Evolutionary conservation across 257 asterid species (phyloP), one percentile per base, ranked within the genome.

Genomic region (Hygrophila difformis): DNA sequence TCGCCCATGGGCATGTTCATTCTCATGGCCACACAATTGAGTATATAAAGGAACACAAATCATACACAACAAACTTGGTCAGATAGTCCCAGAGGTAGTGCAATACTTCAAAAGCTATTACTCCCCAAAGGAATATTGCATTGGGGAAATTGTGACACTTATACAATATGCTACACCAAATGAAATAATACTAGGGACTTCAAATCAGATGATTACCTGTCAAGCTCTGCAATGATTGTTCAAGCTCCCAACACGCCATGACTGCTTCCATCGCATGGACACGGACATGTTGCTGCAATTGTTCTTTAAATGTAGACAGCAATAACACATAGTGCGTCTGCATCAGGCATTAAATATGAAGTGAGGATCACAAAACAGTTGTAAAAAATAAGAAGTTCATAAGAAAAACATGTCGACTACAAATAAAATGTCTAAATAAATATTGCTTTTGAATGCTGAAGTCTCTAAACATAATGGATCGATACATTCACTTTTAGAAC

Each of bases 221-320:
- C 66, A 87, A 74, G 72, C 84, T 87, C 61, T 87, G 97, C 63
- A 87, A 56, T 3, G 97, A 87, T 48, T 87, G 97, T 73, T 87
- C 97, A 1, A 87, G 95, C 77, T 87, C 97, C 97, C 97, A 87
- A 67, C 97, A 87, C 44, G 97, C 95, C 97, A 87, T 87, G 73
- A 87, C 97, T 13, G 97, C 94, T 78, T 87, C 97, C 97, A 87
- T 84, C 46, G 97, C 97, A 81, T 87, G 97, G 42, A 87, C 97
- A 0, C 97, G 83, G 8, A 87, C 97, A 55, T 87, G 97, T 39
- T 87, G 97, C 41, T 87, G 97, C 60, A 87, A 78, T 70, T 87
- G 97, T 39, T 84, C 97, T 87, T 87, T 87, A 61, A 87, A 87
- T 44, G 95, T 76, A 36, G 95, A 84, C 42, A 87, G 88, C 75